phyloP scores from a whole-genome alignment of 805 yeast species.

The Hanseniaspora hatyaiensis region DNA sequence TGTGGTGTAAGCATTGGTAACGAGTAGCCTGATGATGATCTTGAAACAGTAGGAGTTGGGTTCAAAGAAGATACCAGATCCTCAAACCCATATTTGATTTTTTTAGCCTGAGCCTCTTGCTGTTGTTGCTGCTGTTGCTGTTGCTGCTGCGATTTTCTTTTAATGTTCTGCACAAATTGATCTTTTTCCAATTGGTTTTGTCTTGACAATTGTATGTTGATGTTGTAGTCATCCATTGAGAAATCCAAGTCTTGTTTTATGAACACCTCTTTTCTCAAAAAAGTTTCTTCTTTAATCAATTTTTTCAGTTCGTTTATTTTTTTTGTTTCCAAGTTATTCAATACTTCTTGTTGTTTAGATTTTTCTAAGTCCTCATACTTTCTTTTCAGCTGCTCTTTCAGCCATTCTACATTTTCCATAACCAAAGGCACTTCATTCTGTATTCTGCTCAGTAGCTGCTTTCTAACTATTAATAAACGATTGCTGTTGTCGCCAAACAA shows the following conservation, averaged over 20 bases:
- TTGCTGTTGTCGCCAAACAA: slow-evolving; percentile 1
- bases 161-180: slow-evolving; percentile 11
- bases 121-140: too few relatives aligned
- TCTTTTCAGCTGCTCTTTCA: slow-evolving; percentile 21
- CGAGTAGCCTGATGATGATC: not conserved
- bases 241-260: not conserved
- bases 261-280: slow-evolving; percentile 1
- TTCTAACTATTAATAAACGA: slow-evolving; percentile 14
- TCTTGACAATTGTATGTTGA: slow-evolving; percentile 6
- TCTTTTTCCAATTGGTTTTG: slow-evolving; percentile 12
- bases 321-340: not conserved
- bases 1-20: slow-evolving; percentile 12
- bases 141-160: slow-evolving; percentile 2
- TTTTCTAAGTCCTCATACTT: slow-evolving; percentile 4
- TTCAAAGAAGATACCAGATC: slow-evolving; percentile 16
- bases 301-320: slow-evolving; percentile 3
- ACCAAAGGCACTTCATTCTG: slow-evolving; percentile 29
- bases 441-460: slow-evolving; percentile 24
- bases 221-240: not conserved
- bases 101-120: slow-evolving; percentile 2
- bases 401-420: slow-evolving; percentile 24
- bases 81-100: slow-evolving; percentile 13
- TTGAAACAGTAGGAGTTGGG: not conserved
- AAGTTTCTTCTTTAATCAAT: slow-evolving; percentile 6
- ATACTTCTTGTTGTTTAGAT: not conserved